Evolutionary conservation across 805 yeast genomes (phyloP).

Genomic region (Ogataea philodendri): DNA sequence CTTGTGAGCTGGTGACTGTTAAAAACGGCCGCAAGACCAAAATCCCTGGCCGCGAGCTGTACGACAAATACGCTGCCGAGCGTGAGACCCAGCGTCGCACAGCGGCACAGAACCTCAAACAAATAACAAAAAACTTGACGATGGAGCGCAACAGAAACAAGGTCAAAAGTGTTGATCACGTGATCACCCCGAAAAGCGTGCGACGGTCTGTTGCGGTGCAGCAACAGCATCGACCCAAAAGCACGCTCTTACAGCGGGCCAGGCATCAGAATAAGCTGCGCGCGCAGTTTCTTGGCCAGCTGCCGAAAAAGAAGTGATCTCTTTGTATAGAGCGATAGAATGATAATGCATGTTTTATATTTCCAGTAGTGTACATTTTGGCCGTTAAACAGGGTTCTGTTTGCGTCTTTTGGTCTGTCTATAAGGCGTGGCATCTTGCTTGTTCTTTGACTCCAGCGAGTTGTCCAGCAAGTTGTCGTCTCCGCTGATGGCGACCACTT

Average conservation of each 20-base stretch:
- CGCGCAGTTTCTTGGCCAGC: slow-evolving; percentile 22
- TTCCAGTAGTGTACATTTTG: slow-evolving; percentile 14
- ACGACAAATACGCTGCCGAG: slow-evolving; percentile 39
- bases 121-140: slow-evolving; percentile 39
- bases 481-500: slow-evolving; percentile 61
- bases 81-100: slow-evolving; percentile 43
- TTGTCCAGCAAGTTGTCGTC: slow-evolving; percentile 34
- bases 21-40: slow-evolving; percentile 19
- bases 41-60: slow-evolving; percentile 40
- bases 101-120: slow-evolving; percentile 44
- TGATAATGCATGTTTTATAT: neutral
- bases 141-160: slow-evolving; percentile 42
- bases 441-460: slow-evolving; percentile 22
- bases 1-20: slow-evolving; percentile 23
- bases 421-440: slow-evolving; percentile 9
- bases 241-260: slow-evolving; percentile 33
- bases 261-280: slow-evolving; percentile 28
- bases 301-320: slow-evolving; percentile 1
- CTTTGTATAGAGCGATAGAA: too few relatives aligned
- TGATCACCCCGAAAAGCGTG: slow-evolving; percentile 22
- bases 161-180: slow-evolving; percentile 34
- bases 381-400: slow-evolving; percentile 19
- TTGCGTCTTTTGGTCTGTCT: slow-evolving; percentile 8
- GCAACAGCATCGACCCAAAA: slow-evolving; percentile 25
- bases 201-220: slow-evolving; percentile 12